phyloP scores from a whole-genome alignment of 78 protist species.

The Dictyostelium brefeldianum region DNA sequence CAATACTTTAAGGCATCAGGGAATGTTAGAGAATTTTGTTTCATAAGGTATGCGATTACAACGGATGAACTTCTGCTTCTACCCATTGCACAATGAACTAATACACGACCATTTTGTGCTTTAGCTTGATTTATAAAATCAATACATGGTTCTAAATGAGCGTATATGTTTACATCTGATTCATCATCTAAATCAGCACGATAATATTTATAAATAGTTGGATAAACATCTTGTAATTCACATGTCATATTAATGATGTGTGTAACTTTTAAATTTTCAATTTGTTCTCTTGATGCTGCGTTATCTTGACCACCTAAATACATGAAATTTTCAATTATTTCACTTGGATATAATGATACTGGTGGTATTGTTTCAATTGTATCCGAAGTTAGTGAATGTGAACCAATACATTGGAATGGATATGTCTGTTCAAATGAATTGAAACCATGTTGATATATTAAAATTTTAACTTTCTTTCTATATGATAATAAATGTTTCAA shows the following conservation, averaged over 20 bases:
- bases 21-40: not conserved
- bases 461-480: not conserved
- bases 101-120: not conserved
- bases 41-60: conserved; percentile 61
- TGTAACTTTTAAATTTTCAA: conserved; percentile 48
- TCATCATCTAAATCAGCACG: conserved; percentile 66
- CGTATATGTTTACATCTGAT: conserved; percentile 1
- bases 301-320: conserved; percentile 65
- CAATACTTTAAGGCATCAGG: not conserved
- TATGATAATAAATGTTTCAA: not conserved
- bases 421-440: not conserved
- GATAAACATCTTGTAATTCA: conserved; percentile 46
- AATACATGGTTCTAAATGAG: conserved; percentile 18
- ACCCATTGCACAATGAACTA: conserved; percentile 76
- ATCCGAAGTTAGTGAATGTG: not conserved
- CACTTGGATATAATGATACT: conserved; percentile 40
- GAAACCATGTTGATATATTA: conserved; percentile 23
- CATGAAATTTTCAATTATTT: conserved; percentile 32
- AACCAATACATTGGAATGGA: conserved; percentile 34
- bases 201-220: conserved; percentile 46
- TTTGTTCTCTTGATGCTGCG: conserved; percentile 3
- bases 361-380: not conserved
- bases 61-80: conserved; percentile 36
- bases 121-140: conserved; percentile 1
- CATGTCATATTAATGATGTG: conserved; percentile 73